Base-by-base conservation (phyloP, 2,329 filamentous ascomycete species). In the Cladosporium sp. region DNA sequence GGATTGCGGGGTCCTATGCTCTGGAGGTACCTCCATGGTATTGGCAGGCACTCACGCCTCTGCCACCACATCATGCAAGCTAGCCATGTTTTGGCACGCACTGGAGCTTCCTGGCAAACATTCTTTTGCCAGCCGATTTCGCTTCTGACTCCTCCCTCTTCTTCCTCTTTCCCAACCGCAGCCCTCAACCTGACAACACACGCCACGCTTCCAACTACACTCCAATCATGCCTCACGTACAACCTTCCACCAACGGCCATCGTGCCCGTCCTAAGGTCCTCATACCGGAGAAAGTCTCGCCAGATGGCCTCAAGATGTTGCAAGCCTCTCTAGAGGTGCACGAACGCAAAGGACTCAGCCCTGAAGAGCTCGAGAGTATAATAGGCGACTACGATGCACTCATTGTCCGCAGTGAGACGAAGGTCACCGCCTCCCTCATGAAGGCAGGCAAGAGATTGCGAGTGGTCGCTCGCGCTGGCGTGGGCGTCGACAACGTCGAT, bases 401-500 rank as follows among this genome's bases (percentile, higher is more conserved):
- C 48, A 87, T 92, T 55, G 83, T 92, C 38, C 83, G 87, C 2
- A 91, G 87, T 35, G 87, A 90, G 70, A 92, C 87, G 1, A 86
- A 90, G 64, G 87, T 92, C 55, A 91, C 85, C 0, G 78, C 84
- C 0, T 72, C 78, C 2, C 76, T 92, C 1, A 76, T 92, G 10
- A 70, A 74, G 10, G 84, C 83, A 1, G 87, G 81, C 9, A 80
- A 76, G 59, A 85, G 82, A 54, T 76, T 92, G 48, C 85, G 86
- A 59, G 87, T 92, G 8, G 86, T 93, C 18, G 88, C 87, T 2
- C 77, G 88, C 56, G 88, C 88, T 10, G 88, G 88, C 10, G 88
- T 92, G 1, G 88, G 86, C 32, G 86, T 92, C 19, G 87, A 92
- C 71, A 91, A 92, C 70, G 87, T 93, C 45, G 77, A 92, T 64